Evolutionary conservation across 148 eudicot genomes (phyloP).

Genomic region (Rhododendron ferrugineum): DNA sequence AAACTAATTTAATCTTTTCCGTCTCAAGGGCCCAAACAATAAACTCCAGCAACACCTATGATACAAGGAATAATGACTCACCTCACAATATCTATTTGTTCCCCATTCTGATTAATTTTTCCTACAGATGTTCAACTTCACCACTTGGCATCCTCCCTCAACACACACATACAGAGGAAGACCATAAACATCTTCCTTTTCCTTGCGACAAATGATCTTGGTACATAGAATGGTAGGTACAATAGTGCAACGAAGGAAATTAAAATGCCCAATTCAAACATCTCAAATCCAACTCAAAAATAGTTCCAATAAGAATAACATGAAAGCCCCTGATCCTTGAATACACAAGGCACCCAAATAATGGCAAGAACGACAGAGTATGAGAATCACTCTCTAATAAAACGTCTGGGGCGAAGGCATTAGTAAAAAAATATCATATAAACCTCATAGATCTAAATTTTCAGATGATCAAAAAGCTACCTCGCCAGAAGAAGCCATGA

Average conservation of each 20-base stretch:
- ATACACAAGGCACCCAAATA: not conserved
- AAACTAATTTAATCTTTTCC: not conserved
- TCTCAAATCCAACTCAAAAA: not conserved
- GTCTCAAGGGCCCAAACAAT: not conserved
- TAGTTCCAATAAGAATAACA: not conserved
- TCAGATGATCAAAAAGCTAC: constrained; percentile 24
- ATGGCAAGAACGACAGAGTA: not conserved
- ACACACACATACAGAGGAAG: not conserved
- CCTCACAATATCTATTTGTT: not conserved
- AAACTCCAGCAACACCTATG: not conserved
- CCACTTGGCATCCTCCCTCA: not conserved
- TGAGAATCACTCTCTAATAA: not conserved
- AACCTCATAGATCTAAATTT: not conserved
- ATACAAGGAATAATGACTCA: not conserved
- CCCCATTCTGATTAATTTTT: not conserved
- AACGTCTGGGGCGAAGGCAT: not conserved
- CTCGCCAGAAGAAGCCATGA: constrained; percentile 91
- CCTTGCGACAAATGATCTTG: not conserved
- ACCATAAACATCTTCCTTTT: not conserved
- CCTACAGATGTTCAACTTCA: not conserved
- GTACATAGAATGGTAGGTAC: not conserved
- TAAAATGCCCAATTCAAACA: not conserved
- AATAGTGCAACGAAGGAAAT: not conserved
- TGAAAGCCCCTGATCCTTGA: not conserved
- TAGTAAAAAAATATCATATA: not conserved